Percentiles rank a stretch among this genome's conserved stretches.
Evolutionary conservation across 768 basidiomycete species (phyloP).

Genomic region (Ramaria sp.): DNA sequence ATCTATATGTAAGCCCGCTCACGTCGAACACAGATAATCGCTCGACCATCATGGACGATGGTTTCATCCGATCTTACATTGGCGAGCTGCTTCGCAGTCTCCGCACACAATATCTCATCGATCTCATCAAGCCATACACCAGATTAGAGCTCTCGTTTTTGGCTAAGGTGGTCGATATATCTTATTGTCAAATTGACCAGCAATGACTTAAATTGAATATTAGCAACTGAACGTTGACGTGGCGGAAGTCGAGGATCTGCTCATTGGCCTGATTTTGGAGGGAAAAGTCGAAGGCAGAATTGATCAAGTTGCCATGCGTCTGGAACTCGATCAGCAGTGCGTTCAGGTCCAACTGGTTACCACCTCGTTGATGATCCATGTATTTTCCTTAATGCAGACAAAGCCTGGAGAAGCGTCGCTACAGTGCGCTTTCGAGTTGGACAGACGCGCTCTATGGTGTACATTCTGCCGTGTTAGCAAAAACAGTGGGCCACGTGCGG

Average conservation of each 20-base stretch:
- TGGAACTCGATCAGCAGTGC: conserved; percentile 84
- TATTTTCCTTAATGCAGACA: conserved; percentile 37
- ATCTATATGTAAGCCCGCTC: not conserved
- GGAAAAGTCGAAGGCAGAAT: conserved; percentile 96
- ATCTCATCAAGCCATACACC: conserved; percentile 96
- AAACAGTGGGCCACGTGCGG: conserved; percentile 36
- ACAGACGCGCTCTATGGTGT: conserved; percentile 69
- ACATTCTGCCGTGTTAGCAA: conserved; percentile 65
- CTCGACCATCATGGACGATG: conserved; percentile 91
- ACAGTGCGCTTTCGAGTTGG: conserved; percentile 74
- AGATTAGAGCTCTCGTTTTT: conserved; percentile 88
- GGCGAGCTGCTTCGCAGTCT: conserved; percentile 91
- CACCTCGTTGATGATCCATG: not conserved
- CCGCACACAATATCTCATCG: conserved; percentile 93
- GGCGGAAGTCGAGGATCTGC: conserved; percentile 86
- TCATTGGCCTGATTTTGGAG: conserved; percentile 89
- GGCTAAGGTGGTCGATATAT: conserved; percentile 51
- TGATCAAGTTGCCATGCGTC: conserved; percentile 89
- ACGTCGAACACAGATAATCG: conserved; percentile 58
- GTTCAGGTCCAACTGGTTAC: conserved; percentile 17
- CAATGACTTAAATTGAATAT: not conserved
- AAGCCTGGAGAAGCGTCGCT: conserved; percentile 80
- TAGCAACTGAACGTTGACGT: conserved; percentile 94
- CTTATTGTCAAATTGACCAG: not conserved
- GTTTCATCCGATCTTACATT: conserved; percentile 91